A percentile compares a stretch with the other conserved stretches of the same genome.
Evolutionary conservation across 257 asterid species (phyloP).

Genomic region (Gentiana macrophylla): DNA sequence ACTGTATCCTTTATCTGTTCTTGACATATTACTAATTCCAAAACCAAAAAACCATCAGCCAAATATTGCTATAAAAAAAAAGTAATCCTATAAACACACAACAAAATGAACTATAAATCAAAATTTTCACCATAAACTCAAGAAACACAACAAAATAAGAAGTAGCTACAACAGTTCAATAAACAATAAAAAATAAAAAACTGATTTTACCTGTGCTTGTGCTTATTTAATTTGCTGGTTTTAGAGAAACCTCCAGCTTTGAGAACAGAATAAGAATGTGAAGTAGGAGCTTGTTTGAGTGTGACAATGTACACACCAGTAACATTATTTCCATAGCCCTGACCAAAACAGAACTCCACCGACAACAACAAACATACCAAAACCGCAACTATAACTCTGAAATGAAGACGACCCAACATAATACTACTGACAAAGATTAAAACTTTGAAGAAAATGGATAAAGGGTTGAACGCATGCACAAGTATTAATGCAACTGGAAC

Average conservation of each 20-base stretch:
- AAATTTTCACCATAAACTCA: not conserved
- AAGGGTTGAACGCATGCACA: not conserved
- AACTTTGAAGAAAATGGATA: not conserved
- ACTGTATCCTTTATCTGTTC: conserved; percentile 19
- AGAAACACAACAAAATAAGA: not conserved
- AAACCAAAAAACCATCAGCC: conserved; percentile 3
- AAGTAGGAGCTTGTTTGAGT: conserved; percentile 55
- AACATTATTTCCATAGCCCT: conserved; percentile 29
- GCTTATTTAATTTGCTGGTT: conserved; percentile 39
- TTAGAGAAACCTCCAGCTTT: conserved; percentile 24
- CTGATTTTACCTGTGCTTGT: conserved; percentile 16
- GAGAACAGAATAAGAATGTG: conserved; percentile 51
- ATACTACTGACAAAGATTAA: not conserved
- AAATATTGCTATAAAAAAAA: not conserved
- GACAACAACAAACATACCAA: conserved; percentile 42
- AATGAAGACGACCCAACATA: conserved; percentile 42
- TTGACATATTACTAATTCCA: conserved; percentile 47
- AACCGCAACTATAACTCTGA: conserved; percentile 16
- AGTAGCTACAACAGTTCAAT: not conserved
- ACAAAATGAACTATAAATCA: not conserved
- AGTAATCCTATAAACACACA: not conserved
- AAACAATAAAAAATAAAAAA: not conserved
- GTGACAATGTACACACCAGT: conserved; percentile 81
- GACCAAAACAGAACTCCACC: conserved; percentile 27
- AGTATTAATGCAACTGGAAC: not conserved